These are phyloP conservation scores for Blastobotrys indianensis DNA, from an alignment of 1,139 yeast species.

Conservation along the genomic window DNA sequence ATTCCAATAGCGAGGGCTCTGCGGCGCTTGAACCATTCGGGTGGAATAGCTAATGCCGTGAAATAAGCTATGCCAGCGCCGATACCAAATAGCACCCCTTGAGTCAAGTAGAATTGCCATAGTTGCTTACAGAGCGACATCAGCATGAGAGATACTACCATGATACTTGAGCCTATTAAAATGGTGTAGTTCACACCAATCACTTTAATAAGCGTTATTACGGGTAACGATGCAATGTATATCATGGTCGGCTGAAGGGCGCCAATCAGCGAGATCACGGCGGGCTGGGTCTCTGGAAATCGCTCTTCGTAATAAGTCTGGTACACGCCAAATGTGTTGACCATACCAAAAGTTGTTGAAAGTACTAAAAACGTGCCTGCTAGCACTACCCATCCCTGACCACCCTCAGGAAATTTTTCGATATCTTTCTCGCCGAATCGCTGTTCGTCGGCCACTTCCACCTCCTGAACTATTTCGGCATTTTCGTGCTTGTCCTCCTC, in stretches of 20 bases:
- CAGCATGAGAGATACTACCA: slow-evolving; percentile 45
- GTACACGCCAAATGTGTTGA: slow-evolving; percentile 53
- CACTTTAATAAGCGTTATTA: slow-evolving; percentile 50
- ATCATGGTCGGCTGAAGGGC: slow-evolving; percentile 44
- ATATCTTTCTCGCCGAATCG: slow-evolving; percentile 17
- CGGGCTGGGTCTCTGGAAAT: slow-evolving; percentile 39
- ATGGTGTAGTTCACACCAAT: slow-evolving; percentile 28
- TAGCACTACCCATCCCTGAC: slow-evolving; percentile 30
- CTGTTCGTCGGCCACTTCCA: too few species aligned
- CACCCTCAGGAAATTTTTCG: slow-evolving; percentile 29
- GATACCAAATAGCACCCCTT: slow-evolving; percentile 48
- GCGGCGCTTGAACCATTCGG: slow-evolving; percentile 49
- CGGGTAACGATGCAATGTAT: slow-evolving; percentile 43
- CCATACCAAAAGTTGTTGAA: slow-evolving; percentile 40
- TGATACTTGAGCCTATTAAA: slow-evolving; percentile 42
- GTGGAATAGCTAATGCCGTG: slow-evolving; percentile 25
- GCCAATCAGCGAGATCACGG: slow-evolving; percentile 46
- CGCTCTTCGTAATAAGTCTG: slow-evolving; percentile 48
- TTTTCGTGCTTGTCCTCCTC: too few species aligned
- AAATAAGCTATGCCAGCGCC: slow-evolving; percentile 36
- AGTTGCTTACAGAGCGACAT: slow-evolving; percentile 46
- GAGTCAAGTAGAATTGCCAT: slow-evolving; percentile 51
- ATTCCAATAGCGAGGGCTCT: slow-evolving; percentile 55
- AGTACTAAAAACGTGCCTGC: slow-evolving; percentile 24
- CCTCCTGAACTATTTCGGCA: too few species aligned